Base-by-base conservation (phyloP, 1,284 basidiomycete genomes). In the Leccinum subrobustum region DNA sequence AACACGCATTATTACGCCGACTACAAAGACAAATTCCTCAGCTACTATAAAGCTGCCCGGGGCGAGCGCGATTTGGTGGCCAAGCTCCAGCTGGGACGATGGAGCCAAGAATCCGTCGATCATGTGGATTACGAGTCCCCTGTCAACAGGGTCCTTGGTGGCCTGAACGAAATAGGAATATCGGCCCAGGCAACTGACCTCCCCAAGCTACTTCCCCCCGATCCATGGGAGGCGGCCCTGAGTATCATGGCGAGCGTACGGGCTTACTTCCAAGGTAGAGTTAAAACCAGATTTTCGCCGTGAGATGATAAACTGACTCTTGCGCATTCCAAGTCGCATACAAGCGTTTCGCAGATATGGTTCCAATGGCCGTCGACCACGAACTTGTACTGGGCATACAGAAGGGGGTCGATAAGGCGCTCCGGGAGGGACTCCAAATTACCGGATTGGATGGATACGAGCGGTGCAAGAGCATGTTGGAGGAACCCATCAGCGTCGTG, bases 241-340 rank as follows among this genome's bases (percentile, higher is more conserved):
- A 68, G 72, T 12, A 87, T 90, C 65, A 89, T 90, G 86, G 85
- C 89, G 0, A 81, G 86, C 48, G 85, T 87, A 3, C 77, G 87
- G 1, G 90, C 86, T 0, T 91, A 91, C 65, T 91, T 88, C 70
- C 86, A 89, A 79, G 84, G 87, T 86, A 60, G 9, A 65, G 62
- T 29, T 11, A 29, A 52, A 18, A 3, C 6, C 1, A 0, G 8
- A 14, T 11, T 37, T 0, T 8, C 23, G 3, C 12, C 14, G 4
- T 37, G 33, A n/a, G 16, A 12, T 52, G 11, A 59, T 6, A 16
- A n/a, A 11, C 57, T 57, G 25, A 60, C 12, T 48, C 33, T 23
- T 14, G 47, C 16, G 3, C n/a, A 42, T 50, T 52, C 35, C 7
- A 60, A 89, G 89, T 91, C 1, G 80, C 88, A 0, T 89, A 86